Percentiles rank a stretch among this genome's conserved stretches.
Evolutionary conservation across 805 yeast genomes (phyloP).

Genomic region (Debaryomyces hansenii): DNA sequence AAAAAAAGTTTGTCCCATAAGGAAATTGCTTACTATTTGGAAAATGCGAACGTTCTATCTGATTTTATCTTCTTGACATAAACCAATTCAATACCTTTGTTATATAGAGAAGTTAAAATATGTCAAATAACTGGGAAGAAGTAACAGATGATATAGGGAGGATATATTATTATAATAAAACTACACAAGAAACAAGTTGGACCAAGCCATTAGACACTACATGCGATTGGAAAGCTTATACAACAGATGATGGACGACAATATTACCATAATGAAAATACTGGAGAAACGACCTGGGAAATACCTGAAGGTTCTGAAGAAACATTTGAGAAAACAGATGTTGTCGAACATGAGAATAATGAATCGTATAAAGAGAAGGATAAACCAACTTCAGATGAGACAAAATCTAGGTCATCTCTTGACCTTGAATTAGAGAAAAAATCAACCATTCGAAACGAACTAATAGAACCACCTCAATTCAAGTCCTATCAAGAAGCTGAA

Average conservation of each 20-base stretch:
- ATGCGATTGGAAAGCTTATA: conserved; percentile 46
- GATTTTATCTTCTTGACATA: too few species aligned
- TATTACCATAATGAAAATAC: conserved; percentile 71
- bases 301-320: conserved; percentile 52
- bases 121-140: conserved; percentile 56
- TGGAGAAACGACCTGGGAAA: conserved; percentile 75
- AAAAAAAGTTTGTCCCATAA: too few species aligned
- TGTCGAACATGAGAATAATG: neutral
- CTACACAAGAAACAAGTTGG: conserved; percentile 75
- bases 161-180: conserved; percentile 66
- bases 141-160: conserved; percentile 65
- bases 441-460: conserved; percentile 22
- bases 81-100: too few species aligned
- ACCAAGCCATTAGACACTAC: conserved; percentile 64
- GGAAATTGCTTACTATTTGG: too few species aligned
- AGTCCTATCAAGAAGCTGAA: conserved; percentile 37
- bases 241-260: conserved; percentile 54
- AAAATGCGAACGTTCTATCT: too few species aligned
- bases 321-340: conserved; percentile 6
- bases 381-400: neutral
- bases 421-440: conserved; percentile 19
- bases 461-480: conserved; percentile 19
- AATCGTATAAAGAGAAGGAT: neutral
- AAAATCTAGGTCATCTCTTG: conserved; percentile 11
- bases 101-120: neutral